These are phyloP conservation scores for Aspergillus chevalieri DNA, from an alignment of 2,329 filamentous ascomycete genomes.

Conservation along the genomic window DNA sequence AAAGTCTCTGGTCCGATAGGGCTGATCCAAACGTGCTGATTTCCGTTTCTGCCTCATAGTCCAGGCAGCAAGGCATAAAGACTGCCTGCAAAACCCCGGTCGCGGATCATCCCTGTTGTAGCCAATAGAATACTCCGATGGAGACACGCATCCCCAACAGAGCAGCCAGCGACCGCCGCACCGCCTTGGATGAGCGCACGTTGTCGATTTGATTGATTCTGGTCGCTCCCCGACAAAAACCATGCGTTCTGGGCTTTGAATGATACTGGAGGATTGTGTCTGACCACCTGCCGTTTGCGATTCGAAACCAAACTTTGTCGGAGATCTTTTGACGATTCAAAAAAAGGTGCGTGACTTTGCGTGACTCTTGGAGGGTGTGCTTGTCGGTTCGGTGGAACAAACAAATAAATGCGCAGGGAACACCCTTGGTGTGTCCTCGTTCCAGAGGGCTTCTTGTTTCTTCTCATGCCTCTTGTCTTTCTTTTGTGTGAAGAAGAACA, in stretches of 20 bases:
- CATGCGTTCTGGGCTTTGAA: slow-evolving; percentile 15
- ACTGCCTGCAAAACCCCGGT: neutral
- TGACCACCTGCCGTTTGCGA: slow-evolving; percentile 3
- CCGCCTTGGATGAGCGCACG: slow-evolving; percentile 2
- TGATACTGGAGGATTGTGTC: slow-evolving; percentile 10
- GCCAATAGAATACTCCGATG: neutral
- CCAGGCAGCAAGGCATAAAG: neutral
- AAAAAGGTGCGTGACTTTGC: neutral
- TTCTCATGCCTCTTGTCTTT: neutral
- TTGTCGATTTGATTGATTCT: slow-evolving; percentile 4
- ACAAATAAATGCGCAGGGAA: neutral
- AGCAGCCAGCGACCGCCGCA: neutral
- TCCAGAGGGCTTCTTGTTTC: neutral
- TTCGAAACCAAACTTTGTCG: neutral
- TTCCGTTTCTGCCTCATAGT: too few species aligned
- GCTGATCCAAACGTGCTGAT: too few species aligned
- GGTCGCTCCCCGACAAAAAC: slow-evolving; percentile 5
- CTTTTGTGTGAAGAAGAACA: neutral
- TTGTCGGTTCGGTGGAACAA: neutral
- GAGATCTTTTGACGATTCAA: slow-evolving; percentile 1
- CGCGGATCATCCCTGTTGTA: neutral
- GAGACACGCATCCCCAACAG: neutral
- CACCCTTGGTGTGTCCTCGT: neutral
- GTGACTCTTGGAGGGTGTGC: neutral
- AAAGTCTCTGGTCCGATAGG: neutral